Percentiles rank a stretch among this genome's conserved stretches.
Evolutionary conservation across 139 green algal species (phyloP).

Genomic region (Dunaliella sp.): DNA sequence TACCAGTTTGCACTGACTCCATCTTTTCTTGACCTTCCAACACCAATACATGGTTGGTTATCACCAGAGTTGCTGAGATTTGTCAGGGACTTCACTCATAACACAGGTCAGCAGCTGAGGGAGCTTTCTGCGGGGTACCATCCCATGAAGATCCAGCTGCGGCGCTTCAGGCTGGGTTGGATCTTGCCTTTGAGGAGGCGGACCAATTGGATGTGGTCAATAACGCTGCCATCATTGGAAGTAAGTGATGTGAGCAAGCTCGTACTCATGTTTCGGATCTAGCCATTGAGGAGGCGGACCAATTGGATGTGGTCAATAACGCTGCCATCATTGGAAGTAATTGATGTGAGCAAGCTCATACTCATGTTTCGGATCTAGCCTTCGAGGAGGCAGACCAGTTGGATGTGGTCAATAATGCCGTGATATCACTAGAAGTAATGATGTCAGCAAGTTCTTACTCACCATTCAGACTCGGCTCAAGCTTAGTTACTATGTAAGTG

Average conservation of each 20-base stretch:
- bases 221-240: slow-evolving; percentile 45
- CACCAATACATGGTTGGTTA: too few relatives aligned
- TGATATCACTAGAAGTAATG: slow-evolving; percentile 40
- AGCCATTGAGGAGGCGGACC: slow-evolving; percentile 48
- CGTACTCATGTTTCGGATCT: too few relatives aligned
- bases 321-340: slow-evolving; percentile 45
- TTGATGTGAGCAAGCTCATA: too few relatives aligned
- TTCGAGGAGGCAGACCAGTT: slow-evolving; percentile 56
- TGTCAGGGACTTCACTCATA: too few relatives aligned
- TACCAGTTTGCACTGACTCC: too few relatives aligned
- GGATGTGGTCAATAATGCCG: slow-evolving; percentile 32
- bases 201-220: slow-evolving; percentile 48
- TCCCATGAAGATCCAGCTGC: background rate
- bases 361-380: too few relatives aligned
- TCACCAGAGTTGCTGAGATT: too few relatives aligned
- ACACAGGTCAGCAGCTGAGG: slow-evolving; percentile 22
- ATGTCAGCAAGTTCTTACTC: too few relatives aligned
- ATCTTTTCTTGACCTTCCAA: too few relatives aligned
- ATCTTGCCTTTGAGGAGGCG: slow-evolving; percentile 38
- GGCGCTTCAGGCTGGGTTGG: background rate
- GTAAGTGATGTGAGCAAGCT: too few relatives aligned
- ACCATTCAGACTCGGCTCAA: too few relatives aligned
- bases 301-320: slow-evolving; percentile 37
- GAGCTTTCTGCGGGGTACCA: slow-evolving; percentile 31
- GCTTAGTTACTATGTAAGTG: too few relatives aligned